A percentile compares a stretch with the other conserved stretches of the same genome.
These are phyloP conservation scores for Pseudovirgaria hyperparasitica DNA, from an alignment of 2,329 filamentous ascomycete species.

Conservation along the genomic window DNA sequence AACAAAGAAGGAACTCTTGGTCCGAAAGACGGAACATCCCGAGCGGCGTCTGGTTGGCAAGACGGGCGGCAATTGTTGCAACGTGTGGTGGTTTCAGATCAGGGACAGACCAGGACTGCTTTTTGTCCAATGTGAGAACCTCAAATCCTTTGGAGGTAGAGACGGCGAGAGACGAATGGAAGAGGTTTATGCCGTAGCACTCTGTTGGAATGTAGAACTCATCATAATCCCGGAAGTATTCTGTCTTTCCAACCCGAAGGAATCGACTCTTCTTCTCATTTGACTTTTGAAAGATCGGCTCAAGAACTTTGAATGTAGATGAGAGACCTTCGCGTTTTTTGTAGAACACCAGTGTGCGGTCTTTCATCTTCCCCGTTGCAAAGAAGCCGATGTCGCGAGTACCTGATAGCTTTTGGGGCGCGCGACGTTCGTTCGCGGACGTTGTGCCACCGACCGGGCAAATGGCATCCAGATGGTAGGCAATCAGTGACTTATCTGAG, in stretches of 20 bases:
- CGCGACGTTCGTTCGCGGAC: conserved; percentile 59
- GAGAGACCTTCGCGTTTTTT: conserved; percentile 89
- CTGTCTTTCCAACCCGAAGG: conserved; percentile 62
- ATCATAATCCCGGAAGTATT: conserved; percentile 96
- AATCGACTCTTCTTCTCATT: conserved; percentile 68
- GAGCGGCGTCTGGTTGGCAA: conserved; percentile 71
- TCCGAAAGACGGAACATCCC: conserved; percentile 92
- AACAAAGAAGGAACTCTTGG: conserved; percentile 71
- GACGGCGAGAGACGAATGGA: conserved; percentile 87
- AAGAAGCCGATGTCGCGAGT: conserved; percentile 95
- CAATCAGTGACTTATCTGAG: conserved; percentile 79
- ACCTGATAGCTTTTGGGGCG: conserved; percentile 80
- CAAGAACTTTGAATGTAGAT: conserved; percentile 85
- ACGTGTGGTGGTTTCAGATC: conserved; percentile 70
- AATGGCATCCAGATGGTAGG: conserved; percentile 84
- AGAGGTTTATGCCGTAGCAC: conserved; percentile 89
- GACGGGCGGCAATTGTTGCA: conserved; percentile 70
- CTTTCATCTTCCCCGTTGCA: conserved; percentile 92
- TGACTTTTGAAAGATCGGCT: conserved; percentile 89
- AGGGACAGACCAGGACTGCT: conserved; percentile 86
- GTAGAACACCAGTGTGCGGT: conserved; percentile 87
- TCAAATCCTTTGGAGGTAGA: conserved; percentile 88
- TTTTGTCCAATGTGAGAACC: conserved; percentile 93
- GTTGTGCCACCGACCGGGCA: conserved; percentile 42
- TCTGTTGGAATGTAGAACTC: conserved; percentile 97